Conservation (phyloP, 352 stramenopile species). For the Salisapilia sapeloensis region DNA sequence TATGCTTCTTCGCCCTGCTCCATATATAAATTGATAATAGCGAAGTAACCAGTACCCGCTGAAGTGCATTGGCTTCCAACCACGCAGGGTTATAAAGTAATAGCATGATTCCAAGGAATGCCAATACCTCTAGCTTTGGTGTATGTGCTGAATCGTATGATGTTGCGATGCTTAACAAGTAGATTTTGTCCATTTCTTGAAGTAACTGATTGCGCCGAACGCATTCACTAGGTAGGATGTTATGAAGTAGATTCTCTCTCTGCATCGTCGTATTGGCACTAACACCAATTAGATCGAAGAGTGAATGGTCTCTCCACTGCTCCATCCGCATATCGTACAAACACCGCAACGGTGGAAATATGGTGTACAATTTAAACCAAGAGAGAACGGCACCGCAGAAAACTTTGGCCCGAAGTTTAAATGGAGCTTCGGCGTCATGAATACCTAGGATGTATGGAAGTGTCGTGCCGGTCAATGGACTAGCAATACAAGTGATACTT, state of each 20-base stretch:
- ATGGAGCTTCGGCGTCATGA: constrained; percentile 12
- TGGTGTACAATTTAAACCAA: constrained; percentile 6
- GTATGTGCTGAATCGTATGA: constrained; percentile 22
- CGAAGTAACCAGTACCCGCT: too few relatives aligned
- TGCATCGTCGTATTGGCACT: constrained; percentile 13
- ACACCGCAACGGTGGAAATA: constrained; percentile 7
- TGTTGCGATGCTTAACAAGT: constrained; percentile 56
- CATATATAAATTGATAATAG: too few relatives aligned
- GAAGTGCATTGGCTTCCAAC: too few relatives aligned
- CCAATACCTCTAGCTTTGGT: constrained; percentile 10
- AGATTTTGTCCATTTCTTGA: constrained; percentile 10
- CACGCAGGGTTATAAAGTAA: too few relatives aligned
- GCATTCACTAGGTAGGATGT: constrained; percentile 17
- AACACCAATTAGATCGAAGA: constrained; percentile 14
- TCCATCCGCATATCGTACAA: constrained; percentile 14
- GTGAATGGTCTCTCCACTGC: constrained; percentile 14
- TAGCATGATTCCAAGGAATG: constrained; percentile 6
- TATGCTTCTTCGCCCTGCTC: too few relatives aligned
- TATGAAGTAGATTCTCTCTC: constrained; percentile 32
- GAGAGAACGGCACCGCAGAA: constrained; percentile 5
- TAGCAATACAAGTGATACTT: constrained; percentile 40
- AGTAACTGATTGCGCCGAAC: constrained; percentile 2
- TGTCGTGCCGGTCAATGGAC: constrained; percentile 35
- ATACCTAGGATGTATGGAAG: constrained; percentile 32
- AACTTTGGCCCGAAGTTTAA: too few relatives aligned